Base-by-base conservation (phyloP, 2,329 filamentous ascomycete species). In the Akanthomyces uredinophilus region DNA sequence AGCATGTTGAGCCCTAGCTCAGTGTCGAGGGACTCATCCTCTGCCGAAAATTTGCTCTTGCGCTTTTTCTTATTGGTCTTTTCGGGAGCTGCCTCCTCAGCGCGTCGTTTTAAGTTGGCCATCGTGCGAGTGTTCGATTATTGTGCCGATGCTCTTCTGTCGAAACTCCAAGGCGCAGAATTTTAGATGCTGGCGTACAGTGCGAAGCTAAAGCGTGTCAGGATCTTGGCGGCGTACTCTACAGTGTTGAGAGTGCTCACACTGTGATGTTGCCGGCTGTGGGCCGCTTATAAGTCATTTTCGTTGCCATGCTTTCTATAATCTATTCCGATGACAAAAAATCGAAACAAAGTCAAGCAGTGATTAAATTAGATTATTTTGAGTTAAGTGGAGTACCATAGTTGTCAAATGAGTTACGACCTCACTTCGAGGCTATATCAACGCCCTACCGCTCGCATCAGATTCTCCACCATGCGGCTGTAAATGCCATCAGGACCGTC, bases 1-100 rank as follows among this genome's bases (percentile, higher is more conserved):
- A 90, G 85, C 66, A 85, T 86, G 76, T 97, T 96, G 67, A 97
- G 79, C 7, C 89, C 88, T 39, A 88, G 84, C 68, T 92, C 86
- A 49, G 86, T 81, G 71, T 92, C 87, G 63, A 88, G 73, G 32
- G 82, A 76, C 27, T 78, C 80, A 53, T 87, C 84, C 47, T 85
- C 81, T 47, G 78, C 67, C 63, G 83, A 78, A 60, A 77, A 76
- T 70, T 83, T 79, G 69, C 79, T 79, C 64, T 79, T 81, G 75
- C 85, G 88, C 77, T 81, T 83, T 69, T 79, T 81, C 68, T 82
- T 81, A 64, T 74, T 78, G 70, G 84, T 84, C 65, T 74, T 75
- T 46, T 64, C 62, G 3, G 74, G 69, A 44, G 72, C 77, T 27
- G 78, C 74, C 24, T 84, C 83, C 1, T 79, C 79, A 64, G 83